These are phyloP conservation scores for Pelargonium fulgidum DNA, from an alignment of 441 rosid species.

Conservation along the genomic window DNA sequence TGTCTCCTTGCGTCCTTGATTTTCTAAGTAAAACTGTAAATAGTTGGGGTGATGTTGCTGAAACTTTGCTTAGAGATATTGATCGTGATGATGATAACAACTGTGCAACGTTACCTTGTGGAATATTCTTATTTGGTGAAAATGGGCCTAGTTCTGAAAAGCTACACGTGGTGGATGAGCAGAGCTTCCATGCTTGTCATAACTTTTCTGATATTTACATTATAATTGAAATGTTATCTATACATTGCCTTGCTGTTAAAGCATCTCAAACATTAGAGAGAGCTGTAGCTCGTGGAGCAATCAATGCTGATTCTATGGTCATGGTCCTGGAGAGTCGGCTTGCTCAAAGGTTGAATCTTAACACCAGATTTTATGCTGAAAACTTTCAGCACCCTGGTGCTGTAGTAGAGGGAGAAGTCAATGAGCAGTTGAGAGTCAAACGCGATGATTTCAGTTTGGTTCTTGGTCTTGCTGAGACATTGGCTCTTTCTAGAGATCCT, in stretches of 20 bases:
- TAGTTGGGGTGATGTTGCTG: conserved; percentile 87
- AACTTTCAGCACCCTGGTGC: conserved; percentile 50
- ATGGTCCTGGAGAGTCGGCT: conserved; percentile 81
- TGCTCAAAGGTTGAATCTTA: conserved; percentile 46
- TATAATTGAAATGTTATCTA: conserved; percentile 85
- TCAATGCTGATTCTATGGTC: conserved; percentile 64
- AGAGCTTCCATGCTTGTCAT: conserved; percentile 36
- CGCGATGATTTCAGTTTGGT: conserved; percentile 63
- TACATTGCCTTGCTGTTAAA: conserved; percentile 78
- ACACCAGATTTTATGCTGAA: conserved; percentile 45
- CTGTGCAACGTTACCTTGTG: conserved; percentile 41
- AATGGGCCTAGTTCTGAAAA: conserved; percentile 51
- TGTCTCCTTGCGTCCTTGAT: conserved; percentile 76
- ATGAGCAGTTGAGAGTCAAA: conserved; percentile 55
- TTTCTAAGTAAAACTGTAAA: conserved; percentile 82
- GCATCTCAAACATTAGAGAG: conserved; percentile 90
- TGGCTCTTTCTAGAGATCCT: conserved; percentile 68
- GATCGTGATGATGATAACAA: conserved; percentile 61
- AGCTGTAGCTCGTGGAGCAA: conserved; percentile 79
- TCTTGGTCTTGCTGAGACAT: conserved; percentile 93
- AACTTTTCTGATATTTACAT: conserved; percentile 85
- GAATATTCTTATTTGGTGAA: conserved; percentile 62
- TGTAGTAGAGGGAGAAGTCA: conserved; percentile 52
- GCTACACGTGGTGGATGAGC: conserved; percentile 48
- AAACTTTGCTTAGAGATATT: conserved; percentile 71